phyloP scores from a whole-genome alignment of 371 early-diverging fungal genomes.

The Amoeboaphelidium protococcarum region DNA sequence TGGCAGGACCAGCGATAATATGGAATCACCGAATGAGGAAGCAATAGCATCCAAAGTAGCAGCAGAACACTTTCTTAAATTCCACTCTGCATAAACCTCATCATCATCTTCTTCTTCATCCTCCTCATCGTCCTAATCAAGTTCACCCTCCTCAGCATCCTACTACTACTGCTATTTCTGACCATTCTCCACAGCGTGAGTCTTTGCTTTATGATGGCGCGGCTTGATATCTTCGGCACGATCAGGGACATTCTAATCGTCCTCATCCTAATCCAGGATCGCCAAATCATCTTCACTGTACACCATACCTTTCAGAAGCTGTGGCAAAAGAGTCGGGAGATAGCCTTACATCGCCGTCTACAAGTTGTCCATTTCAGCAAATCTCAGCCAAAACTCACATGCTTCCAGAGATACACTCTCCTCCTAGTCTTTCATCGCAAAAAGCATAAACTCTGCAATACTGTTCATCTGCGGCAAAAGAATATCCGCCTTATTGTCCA shows the following conservation, averaged over 20 bases:
- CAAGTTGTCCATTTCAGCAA: conserved; percentile 66
- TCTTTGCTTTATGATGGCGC: conserved; percentile 53
- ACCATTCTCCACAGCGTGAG: conserved; percentile 23
- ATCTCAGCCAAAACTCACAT: conserved; percentile 87
- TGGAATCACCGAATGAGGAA: conserved; percentile 46
- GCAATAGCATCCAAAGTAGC: conserved; percentile 81
- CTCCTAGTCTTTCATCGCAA: conserved; percentile 52
- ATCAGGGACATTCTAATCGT: too few species aligned
- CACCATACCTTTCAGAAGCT: conserved; percentile 72
- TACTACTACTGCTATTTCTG: too few species aligned
- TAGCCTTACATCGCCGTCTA: conserved; percentile 45
- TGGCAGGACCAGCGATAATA: conserved; percentile 57
- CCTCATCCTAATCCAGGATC: conserved; percentile 34
- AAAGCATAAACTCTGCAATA: conserved; percentile 77
- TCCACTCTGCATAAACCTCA: conserved; percentile 74
- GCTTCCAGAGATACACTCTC: conserved; percentile 68
- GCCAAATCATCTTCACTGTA: conserved; percentile 70
- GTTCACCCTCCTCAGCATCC: conserved; percentile 32
- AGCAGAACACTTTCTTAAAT: conserved; percentile 85
- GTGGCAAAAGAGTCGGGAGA: conserved; percentile 49
- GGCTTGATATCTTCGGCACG: conserved; percentile 76
- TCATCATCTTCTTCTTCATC: conserved; percentile 64
- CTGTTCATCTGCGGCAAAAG: conserved; percentile 53
- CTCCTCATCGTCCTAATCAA: conserved; percentile 59
- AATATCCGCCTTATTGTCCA: conserved; percentile 52